Evolutionary conservation across 1,284 basidiomycete genomes (phyloP).

Genomic region (Cystobasidiaceae sp.): DNA sequence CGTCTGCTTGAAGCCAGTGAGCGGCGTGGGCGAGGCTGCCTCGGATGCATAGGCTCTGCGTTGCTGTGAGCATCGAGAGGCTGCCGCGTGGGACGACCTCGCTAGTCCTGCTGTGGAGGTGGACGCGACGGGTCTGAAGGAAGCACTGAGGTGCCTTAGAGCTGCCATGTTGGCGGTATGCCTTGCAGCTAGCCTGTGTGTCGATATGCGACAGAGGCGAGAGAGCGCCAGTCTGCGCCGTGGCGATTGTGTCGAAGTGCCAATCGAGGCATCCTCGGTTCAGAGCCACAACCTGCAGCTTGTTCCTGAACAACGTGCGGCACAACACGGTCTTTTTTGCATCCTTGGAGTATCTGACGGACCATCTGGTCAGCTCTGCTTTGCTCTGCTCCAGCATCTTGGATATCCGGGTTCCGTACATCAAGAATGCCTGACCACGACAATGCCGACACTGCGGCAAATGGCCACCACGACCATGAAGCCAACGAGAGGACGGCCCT

Average conservation of each 20-base stretch:
- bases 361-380: no score
- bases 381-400: neutral
- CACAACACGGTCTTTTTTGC: no score
- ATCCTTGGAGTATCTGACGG: no score
- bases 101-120: slow-evolving; percentile 3
- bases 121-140: slow-evolving; percentile 20
- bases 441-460: neutral
- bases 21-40: slow-evolving; percentile 2
- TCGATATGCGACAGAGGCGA: neutral
- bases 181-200: neutral
- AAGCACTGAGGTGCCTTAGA: slow-evolving; percentile 2
- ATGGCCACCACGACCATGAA: neutral
- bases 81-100: slow-evolving; percentile 2
- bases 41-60: slow-evolving; percentile 15
- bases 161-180: slow-evolving; percentile 12
- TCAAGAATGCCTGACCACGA: neutral
- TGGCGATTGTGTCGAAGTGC: no score
- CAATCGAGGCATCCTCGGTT: no score
- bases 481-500: slow-evolving; percentile 16
- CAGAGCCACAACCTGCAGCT: no score
- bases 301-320: no score
- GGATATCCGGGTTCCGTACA: no score
- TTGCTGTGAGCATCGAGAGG: slow-evolving; percentile 8
- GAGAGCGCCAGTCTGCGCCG: no score
- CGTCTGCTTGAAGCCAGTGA: slow-evolving; percentile 14